Percentiles rank a stretch among this genome's conserved stretches.
phyloP scores from a whole-genome alignment of 169 alveolate genomes.

The Plasmodium adleri region DNA sequence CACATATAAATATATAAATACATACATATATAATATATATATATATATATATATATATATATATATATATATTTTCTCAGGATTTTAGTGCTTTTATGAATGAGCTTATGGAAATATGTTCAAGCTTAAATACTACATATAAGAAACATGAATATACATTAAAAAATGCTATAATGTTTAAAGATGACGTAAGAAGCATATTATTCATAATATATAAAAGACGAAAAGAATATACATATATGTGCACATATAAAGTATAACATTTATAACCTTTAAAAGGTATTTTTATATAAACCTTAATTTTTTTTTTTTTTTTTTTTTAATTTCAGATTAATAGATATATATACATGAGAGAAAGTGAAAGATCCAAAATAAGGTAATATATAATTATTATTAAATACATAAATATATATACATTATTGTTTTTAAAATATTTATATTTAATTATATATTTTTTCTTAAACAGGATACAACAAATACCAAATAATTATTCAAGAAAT shows the following conservation, averaged over 20 bases:
- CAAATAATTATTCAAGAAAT: slow-evolving; percentile 35
- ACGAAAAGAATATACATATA: neutral
- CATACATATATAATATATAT: neutral
- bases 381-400: neutral
- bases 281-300: neutral
- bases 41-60: neutral
- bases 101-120: slow-evolving; percentile 27
- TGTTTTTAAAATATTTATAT: neutral
- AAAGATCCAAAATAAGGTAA: slow-evolving; percentile 62
- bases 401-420: neutral
- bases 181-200: slow-evolving; percentile 50
- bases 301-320: slow-evolving; percentile 1
- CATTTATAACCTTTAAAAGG: too few species aligned
- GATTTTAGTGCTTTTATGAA: slow-evolving; percentile 27
- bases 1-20: neutral
- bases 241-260: neutral
- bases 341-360: slow-evolving; percentile 66
- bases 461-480: slow-evolving; percentile 55
- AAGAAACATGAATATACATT: slow-evolving; percentile 35
- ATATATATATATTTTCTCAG: slow-evolving; percentile 13
- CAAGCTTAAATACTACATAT: slow-evolving; percentile 13
- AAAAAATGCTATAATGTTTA: slow-evolving; percentile 39
- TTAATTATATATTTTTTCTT: neutral
- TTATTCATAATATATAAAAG: neutral
- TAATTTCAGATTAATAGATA: slow-evolving; percentile 47